Percentiles rank a stretch among this genome's conserved stretches.
Conservation (phyloP, 2,329 filamentous ascomycete genomes). For the Aspergillus brasiliensis region DNA sequence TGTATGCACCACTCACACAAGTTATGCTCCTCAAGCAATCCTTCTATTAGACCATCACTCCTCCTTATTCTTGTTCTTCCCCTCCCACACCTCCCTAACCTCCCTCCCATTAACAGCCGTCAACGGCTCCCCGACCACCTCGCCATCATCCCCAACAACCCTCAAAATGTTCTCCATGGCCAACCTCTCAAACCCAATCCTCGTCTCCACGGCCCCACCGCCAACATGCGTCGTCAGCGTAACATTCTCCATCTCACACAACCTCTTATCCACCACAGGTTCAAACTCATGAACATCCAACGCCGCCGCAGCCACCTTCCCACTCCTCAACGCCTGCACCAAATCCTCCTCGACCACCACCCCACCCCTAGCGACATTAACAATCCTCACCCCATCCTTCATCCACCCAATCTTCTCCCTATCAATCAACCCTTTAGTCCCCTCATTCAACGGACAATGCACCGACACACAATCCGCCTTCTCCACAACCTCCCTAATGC, state of each 20-base stretch:
- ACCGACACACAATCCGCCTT: neutral
- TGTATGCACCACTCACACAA: neutral
- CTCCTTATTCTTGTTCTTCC: neutral
- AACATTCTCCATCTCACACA: slow-evolving; percentile 47
- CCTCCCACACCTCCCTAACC: neutral
- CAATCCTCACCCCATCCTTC: slow-evolving; percentile 45
- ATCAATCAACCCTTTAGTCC: neutral
- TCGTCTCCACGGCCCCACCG: slow-evolving; percentile 51
- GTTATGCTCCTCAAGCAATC: neutral
- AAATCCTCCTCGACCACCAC: slow-evolving; percentile 57
- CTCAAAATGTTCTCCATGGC: slow-evolving; percentile 48
- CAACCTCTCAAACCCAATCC: slow-evolving; percentile 48
- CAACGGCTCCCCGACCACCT: slow-evolving; percentile 1
- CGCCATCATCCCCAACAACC: neutral
- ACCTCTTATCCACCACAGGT: slow-evolving; percentile 50
- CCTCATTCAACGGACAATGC: neutral
- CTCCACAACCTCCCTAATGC: neutral
- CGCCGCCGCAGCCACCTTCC: slow-evolving; percentile 50
- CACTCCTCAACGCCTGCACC: slow-evolving; percentile 49
- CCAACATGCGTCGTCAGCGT: slow-evolving; percentile 51
- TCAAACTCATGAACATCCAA: slow-evolving; percentile 59
- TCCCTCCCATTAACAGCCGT: slow-evolving; percentile 5
- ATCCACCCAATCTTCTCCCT: neutral
- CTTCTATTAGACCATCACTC: neutral
- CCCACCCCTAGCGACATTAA: slow-evolving; percentile 57